Conservation (phyloP, 1,284 basidiomycete species). For the Papiliotrema laurentii region DNA sequence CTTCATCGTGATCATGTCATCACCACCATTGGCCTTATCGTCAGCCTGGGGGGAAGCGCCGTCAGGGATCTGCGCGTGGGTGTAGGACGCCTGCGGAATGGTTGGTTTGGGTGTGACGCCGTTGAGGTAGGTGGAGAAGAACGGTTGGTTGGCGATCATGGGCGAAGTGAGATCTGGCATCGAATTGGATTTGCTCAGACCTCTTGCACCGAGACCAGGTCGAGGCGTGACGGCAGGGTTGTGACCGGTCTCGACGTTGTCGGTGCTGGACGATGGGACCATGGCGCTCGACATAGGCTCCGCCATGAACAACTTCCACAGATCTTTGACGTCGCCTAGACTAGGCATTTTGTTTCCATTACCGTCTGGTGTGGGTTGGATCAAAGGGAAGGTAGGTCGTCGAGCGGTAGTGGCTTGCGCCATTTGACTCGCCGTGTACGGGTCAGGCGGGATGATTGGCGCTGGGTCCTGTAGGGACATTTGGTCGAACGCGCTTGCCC, state of each 20-base stretch:
- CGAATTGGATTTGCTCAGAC: conserved; percentile 38
- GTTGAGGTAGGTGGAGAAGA: conserved; percentile 19
- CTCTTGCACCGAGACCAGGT: conserved; percentile 20
- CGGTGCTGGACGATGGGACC: neutral
- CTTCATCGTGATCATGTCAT: conserved; percentile 8
- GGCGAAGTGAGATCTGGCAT: conserved; percentile 41
- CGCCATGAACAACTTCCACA: conserved; percentile 42
- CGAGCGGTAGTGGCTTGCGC: conserved; percentile 3
- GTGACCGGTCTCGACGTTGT: neutral
- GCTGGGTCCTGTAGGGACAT: conserved; percentile 34
- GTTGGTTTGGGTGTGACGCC: conserved; percentile 22
- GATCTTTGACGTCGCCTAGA: conserved; percentile 34
- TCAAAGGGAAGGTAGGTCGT: conserved; percentile 20
- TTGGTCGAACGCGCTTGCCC: conserved; percentile 39
- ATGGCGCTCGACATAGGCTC: conserved; percentile 15
- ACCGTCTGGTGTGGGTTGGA: neutral
- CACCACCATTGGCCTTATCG: conserved; percentile 14
- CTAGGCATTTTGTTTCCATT: conserved; percentile 17
- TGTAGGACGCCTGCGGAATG: conserved; percentile 14
- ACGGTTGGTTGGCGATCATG: conserved; percentile 8
- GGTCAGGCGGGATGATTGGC: conserved; percentile 6
- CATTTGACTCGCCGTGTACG: conserved; percentile 11
- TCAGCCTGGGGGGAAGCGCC: conserved; percentile 7
- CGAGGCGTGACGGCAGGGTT: conserved; percentile 17
- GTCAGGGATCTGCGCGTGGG: conserved; percentile 6